Base-by-base conservation (phyloP, 495 filamentous ascomycete species). In the Xylaria scruposa region DNA sequence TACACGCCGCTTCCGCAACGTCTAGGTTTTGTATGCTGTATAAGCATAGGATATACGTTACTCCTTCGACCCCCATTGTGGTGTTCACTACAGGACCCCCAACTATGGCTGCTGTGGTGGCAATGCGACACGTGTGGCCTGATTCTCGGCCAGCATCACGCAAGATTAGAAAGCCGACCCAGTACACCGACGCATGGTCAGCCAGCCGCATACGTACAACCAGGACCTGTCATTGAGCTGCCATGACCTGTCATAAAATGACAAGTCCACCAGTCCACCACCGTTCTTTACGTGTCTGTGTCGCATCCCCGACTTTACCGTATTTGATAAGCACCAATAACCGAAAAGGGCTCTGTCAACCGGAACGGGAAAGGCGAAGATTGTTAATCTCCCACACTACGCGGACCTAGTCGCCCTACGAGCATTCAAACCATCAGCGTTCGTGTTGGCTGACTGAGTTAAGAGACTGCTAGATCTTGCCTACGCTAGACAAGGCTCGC, bases 51-150 rank as follows among this genome's bases (percentile, higher is more conserved):
- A 42, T 40, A 40, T 13, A 29, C 12, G 44, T 53, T 24, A 6
- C 42, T 67, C 46, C 29, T 24, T 53, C 31, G 63, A 40, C 26
- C 62, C 26, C 26, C 44, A 24, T 10, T 6, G 49, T 36, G 5
- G 42, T 38, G 44, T 66, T 33, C 63, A 40, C 42, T 13, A 21
- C 26, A 21, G 5, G 46, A 21, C 29, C 15, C 62, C 40, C 10
- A 19, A 31, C 19, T n/a, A 21, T 51, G 29, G 49, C 36, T 49
- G 65, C 36, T 56, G 36, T 31, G 65, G 65, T 67, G 65, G 65
- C 65, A 67, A 67, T 67, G 49, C 65, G 10, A 67, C 63, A 53
- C 33, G 65, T 67, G 65, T 67, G 65, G 49, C 65, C 65, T 67
- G 65, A 54, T 67, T 67, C 36, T 67, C 49, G 65, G 44, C 65